These are phyloP conservation scores for Globisporangium iwayamae DNA, from an alignment of 352 stramenopile genomes.

Conservation along the genomic window DNA sequence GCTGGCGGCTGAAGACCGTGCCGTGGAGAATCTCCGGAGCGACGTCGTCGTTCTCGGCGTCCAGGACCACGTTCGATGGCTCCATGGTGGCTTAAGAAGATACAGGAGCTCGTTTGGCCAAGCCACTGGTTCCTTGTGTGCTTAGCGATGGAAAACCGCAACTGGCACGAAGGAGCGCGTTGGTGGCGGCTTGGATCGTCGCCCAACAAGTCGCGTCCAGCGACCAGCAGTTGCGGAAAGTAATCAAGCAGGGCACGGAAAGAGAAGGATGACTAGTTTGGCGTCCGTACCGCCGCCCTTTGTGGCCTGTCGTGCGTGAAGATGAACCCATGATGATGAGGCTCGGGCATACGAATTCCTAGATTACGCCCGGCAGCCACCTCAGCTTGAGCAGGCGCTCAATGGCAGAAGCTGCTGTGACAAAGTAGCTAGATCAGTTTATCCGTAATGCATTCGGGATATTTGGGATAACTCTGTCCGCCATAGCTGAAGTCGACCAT, in stretches of 20 bases:
- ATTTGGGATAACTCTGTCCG: too few relatives aligned
- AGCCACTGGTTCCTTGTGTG: not conserved
- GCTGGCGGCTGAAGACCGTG: conserved; percentile 7
- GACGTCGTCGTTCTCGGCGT: conserved; percentile 14
- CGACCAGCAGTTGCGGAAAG: not conserved
- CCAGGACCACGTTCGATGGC: conserved; percentile 3
- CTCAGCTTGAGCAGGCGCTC: too few relatives aligned
- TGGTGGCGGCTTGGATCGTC: not conserved
- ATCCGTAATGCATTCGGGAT: too few relatives aligned
- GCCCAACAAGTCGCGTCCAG: not conserved
- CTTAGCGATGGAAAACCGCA: not conserved
- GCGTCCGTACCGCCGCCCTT: too few relatives aligned
- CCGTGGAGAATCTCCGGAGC: conserved; percentile 13
- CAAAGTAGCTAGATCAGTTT: too few relatives aligned
- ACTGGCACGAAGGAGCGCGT: not conserved
- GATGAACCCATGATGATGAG: too few relatives aligned
- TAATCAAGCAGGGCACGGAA: not conserved
- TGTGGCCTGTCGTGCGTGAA: too few relatives aligned
- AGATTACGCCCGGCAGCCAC: too few relatives aligned
- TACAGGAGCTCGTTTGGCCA: not conserved
- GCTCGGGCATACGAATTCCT: too few relatives aligned
- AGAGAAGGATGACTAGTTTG: not conserved
- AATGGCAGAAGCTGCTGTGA: too few relatives aligned
- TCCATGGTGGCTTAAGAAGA: conserved; percentile 1
- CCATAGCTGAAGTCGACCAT: too few relatives aligned